Base-by-base conservation (phyloP, 176 grass and related monocot species). In the Triticum urartu region DNA sequence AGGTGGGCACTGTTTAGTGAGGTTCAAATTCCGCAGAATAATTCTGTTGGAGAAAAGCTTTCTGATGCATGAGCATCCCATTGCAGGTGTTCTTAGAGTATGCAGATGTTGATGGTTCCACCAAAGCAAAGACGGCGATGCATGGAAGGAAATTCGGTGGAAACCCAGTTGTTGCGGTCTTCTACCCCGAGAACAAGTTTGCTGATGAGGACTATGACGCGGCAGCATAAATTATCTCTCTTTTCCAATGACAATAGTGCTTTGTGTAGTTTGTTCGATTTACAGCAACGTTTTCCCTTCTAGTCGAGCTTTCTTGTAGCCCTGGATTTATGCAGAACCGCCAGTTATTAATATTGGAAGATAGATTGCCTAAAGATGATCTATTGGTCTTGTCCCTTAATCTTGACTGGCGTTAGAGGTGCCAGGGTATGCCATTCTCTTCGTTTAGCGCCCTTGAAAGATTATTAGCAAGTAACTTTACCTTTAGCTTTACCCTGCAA, bases 1-100 rank as follows among this genome's bases (percentile, higher is more conserved):
- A 99, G 92, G 97, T 95, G 30, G 87, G 71, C 60, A n/a, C 80
- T 61, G 5, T 74, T 74, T 73, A 75, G 17, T 18, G 38, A 9
- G 1, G 24, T 64, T 82, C 58, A 72, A 73, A 79, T 20, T 36
- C 60, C 62, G 36, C 4, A 11, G 11, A 61, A 13, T 47, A 33
- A 63, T 28, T 7, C 0, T 60, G 59, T 22, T n/a, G 9, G 65
- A 21, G 21, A 60, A 47, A 35, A 20, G 22, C 13, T 79, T 81
- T 32, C 22, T 71, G 32, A 88, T 71, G n/a, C 11, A 40, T 63
- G 26, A 9, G n/a, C 13, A 34, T 85, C 25, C 72, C 26, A 18
- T 71, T 78, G n/a, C 83, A 98, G 95, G 95, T 98, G 60, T 95
- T 92, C 86, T 85, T 98, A 79, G 95, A 98, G 72, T 98, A 89